Evolutionary conservation across 352 stramenopile species (phyloP).

Genomic region (Phytophthora pluvialis): DNA sequence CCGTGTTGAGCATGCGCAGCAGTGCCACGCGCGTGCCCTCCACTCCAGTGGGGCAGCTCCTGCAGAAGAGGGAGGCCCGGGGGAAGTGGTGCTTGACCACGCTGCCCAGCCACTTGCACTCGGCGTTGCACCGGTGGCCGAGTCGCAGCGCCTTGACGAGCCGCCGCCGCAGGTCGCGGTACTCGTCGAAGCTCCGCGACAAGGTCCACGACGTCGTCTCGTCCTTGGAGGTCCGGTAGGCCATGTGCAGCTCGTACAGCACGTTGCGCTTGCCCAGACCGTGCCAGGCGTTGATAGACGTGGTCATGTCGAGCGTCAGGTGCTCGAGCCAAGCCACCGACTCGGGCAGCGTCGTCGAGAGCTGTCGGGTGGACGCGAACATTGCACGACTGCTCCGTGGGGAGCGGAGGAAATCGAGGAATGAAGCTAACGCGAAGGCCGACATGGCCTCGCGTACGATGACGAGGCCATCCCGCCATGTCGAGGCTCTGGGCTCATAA

Average conservation of each 20-base stretch:
- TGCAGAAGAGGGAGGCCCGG: slow-evolving; percentile 41
- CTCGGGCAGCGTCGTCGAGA: slow-evolving; percentile 23
- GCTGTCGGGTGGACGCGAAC: slow-evolving; percentile 22
- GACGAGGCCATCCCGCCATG: slow-evolving; percentile 8
- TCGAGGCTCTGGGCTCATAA: slow-evolving; percentile 22
- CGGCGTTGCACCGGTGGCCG: slow-evolving; percentile 59
- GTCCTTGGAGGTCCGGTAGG: slow-evolving; percentile 32
- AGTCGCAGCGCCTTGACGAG: slow-evolving; percentile 48
- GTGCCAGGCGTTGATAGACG: slow-evolving; percentile 17
- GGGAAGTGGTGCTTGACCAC: slow-evolving; percentile 67
- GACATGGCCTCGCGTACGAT: neutral
- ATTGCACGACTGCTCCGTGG: slow-evolving; percentile 17
- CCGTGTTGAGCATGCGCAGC: slow-evolving; percentile 41
- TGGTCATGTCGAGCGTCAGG: slow-evolving; percentile 39
- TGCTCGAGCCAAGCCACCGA: slow-evolving; percentile 43
- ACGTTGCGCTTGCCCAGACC: slow-evolving; percentile 34
- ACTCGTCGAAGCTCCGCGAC: slow-evolving; percentile 46
- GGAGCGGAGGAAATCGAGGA: slow-evolving; percentile 16
- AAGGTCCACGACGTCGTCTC: slow-evolving; percentile 39
- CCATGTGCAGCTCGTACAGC: slow-evolving; percentile 42
- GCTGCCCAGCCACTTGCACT: slow-evolving; percentile 66
- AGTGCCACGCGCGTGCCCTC: slow-evolving; percentile 36
- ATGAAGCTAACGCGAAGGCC: slow-evolving; percentile 10
- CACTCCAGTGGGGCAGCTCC: slow-evolving; percentile 32
- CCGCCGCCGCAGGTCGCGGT: slow-evolving; percentile 43